phyloP scores from a whole-genome alignment of 2,329 filamentous ascomycete genomes.

The Talaromyces verruculosus region DNA sequence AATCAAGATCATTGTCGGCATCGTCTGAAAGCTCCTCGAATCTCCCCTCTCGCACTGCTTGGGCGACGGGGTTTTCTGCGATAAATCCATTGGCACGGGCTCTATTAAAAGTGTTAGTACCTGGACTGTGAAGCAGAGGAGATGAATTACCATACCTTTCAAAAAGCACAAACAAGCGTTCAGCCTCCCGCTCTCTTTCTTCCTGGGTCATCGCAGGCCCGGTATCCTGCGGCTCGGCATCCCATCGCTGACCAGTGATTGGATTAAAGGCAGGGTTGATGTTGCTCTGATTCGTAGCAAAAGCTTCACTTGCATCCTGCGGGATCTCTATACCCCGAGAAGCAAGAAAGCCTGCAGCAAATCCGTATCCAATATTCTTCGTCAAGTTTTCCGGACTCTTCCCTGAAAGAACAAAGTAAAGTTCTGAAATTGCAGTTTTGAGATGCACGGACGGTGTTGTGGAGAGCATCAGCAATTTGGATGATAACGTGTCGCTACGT shows the following conservation, averaged over 20 bases:
- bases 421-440: constrained; percentile 69
- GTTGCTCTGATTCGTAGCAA: constrained; percentile 37
- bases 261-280: constrained; percentile 63
- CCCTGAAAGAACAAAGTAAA: constrained; percentile 85
- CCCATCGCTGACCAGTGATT: constrained; percentile 79
- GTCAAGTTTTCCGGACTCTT: constrained; percentile 78
- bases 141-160: constrained; percentile 60
- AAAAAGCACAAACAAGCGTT: constrained; percentile 85
- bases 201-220: constrained; percentile 78
- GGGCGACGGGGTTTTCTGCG: constrained; percentile 71
- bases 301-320: constrained; percentile 60
- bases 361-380: constrained; percentile 90
- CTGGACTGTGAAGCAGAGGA: background rate
- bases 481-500: constrained; percentile 69
- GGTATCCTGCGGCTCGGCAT: constrained; percentile 62
- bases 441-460: constrained; percentile 73
- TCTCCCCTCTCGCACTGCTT: constrained; percentile 67
- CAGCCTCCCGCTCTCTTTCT: constrained; percentile 89
- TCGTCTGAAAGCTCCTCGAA: constrained; percentile 68
- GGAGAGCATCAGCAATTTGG: constrained; percentile 73
- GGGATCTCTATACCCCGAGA: constrained; percentile 79
- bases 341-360: constrained; percentile 85
- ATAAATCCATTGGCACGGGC: constrained; percentile 74
- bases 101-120: constrained; percentile 33
- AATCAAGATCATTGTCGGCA: constrained; percentile 36